Conservation (phyloP, 2,329 filamentous ascomycete genomes). For the Ophiostoma australiae region DNA sequence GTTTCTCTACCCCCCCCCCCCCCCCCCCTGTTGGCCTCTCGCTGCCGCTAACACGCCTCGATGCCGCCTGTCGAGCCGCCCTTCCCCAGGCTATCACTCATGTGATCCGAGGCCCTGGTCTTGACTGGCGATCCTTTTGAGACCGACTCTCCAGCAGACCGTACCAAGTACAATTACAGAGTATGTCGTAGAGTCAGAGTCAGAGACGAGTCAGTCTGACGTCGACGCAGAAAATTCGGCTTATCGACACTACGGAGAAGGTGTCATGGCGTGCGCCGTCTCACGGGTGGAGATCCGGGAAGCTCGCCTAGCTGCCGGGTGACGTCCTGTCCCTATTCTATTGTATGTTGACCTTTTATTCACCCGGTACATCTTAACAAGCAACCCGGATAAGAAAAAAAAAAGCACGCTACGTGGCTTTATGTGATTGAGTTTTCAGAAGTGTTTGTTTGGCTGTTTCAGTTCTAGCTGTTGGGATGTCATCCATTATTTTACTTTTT, state of each 20-base stretch:
- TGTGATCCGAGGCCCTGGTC: not conserved
- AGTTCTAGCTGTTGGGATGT: too few relatives aligned
- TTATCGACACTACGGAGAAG: not conserved
- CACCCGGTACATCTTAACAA: too few relatives aligned
- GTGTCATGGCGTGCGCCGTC: not conserved
- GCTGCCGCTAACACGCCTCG: not conserved
- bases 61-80: not conserved
- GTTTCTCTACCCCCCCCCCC: not conserved
- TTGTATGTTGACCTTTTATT: too few relatives aligned
- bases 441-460: too few relatives aligned
- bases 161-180: too few relatives aligned
- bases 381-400: too few relatives aligned
- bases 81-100: slow-evolving; percentile 3
- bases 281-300: not conserved
- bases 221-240: not conserved
- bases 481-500: too few relatives aligned
- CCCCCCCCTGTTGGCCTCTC: not conserved
- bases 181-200: too few relatives aligned
- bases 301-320: not conserved
- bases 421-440: too few relatives aligned
- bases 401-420: too few relatives aligned
- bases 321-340: not conserved
- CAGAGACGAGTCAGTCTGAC: too few relatives aligned
- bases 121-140: not conserved
- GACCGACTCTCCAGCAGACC: not conserved